These are phyloP conservation scores for Fusarium proliferatum DNA, from an alignment of 2,329 filamentous ascomycete genomes.

Conservation along the genomic window DNA sequence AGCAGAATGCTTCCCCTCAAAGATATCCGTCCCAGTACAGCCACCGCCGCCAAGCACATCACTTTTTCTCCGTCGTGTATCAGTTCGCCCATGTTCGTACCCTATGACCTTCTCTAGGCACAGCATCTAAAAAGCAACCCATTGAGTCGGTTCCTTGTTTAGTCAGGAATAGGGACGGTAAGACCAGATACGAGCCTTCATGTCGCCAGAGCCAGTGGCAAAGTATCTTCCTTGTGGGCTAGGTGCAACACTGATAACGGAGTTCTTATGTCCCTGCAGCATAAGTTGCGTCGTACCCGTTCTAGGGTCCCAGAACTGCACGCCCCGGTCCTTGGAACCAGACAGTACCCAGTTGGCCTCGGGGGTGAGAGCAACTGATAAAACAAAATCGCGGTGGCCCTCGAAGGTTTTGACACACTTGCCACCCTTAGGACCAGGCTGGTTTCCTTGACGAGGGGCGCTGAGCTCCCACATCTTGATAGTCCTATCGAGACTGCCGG, in stretches of 20 bases:
- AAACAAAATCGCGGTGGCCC: constrained; percentile 96
- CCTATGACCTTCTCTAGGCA: constrained; percentile 7
- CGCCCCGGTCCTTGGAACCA: constrained; percentile 95
- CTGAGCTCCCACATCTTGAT: constrained; percentile 99
- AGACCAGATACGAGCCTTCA: constrained; percentile 97
- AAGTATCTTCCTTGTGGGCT: constrained; percentile 90
- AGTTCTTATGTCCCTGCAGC: constrained; percentile 99
- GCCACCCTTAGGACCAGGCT: constrained; percentile 80
- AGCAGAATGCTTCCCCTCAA: constrained; percentile 17
- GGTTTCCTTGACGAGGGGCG: constrained; percentile 74
- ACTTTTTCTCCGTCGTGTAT: constrained; percentile 20
- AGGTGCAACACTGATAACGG: constrained; percentile 95
- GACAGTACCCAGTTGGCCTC: constrained; percentile 97
- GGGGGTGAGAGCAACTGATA: constrained; percentile 93
- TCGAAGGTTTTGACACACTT: constrained; percentile 98
- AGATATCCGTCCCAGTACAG: constrained; percentile 21
- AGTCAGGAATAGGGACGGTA: constrained; percentile 65
- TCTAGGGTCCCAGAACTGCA: constrained; percentile 98
- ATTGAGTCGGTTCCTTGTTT: constrained; percentile 33
- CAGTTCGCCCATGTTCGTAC: constrained; percentile 19
- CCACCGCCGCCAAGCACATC: constrained; percentile 8
- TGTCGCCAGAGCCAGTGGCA: constrained; percentile 95
- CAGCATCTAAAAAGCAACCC: constrained; percentile 29
- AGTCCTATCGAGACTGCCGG: constrained; percentile 94
- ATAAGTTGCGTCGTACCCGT: constrained; percentile 96